These are phyloP conservation scores for Leucocoprinus leucothites DNA, from an alignment of 768 basidiomycete genomes.

Conservation along the genomic window DNA sequence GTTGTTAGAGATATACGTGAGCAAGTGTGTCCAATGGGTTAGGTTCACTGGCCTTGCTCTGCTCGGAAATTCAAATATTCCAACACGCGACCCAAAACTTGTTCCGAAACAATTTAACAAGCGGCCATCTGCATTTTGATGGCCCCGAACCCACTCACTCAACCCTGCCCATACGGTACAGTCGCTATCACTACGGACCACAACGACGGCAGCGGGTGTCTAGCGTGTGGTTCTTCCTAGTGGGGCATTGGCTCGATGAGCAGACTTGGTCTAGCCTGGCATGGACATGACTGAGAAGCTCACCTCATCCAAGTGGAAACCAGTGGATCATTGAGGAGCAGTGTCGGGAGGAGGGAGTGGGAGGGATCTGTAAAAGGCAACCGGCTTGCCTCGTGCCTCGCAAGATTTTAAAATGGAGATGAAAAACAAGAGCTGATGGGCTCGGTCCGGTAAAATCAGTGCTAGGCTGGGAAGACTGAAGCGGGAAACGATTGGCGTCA, in stretches of 20 bases:
- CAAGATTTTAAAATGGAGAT: constrained; percentile 5
- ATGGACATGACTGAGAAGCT: neutral
- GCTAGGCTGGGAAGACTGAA: constrained; percentile 5
- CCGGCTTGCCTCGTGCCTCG: constrained; percentile 1
- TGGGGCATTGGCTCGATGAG: too few species aligned
- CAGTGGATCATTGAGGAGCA: neutral
- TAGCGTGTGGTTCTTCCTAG: too few species aligned
- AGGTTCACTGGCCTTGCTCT: neutral
- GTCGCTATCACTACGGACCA: constrained; percentile 19
- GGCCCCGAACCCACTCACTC: neutral
- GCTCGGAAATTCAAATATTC: neutral
- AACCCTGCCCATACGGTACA: constrained; percentile 8
- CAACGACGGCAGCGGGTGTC: neutral
- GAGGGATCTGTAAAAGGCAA: neutral
- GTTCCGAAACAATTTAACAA: constrained; percentile 2
- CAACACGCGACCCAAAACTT: too few species aligned
- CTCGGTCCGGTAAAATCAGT: constrained; percentile 5
- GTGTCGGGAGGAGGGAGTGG: neutral
- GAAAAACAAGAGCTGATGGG: neutral
- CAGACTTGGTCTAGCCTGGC: neutral
- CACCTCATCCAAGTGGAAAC: neutral
- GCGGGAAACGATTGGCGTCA: constrained; percentile 9
- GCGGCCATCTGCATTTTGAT: constrained; percentile 9
- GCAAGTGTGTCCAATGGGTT: neutral
- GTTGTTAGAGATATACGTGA: neutral